phyloP scores from a whole-genome alignment of 805 yeast genomes.

The Kodamaea hsintzibuensis region DNA sequence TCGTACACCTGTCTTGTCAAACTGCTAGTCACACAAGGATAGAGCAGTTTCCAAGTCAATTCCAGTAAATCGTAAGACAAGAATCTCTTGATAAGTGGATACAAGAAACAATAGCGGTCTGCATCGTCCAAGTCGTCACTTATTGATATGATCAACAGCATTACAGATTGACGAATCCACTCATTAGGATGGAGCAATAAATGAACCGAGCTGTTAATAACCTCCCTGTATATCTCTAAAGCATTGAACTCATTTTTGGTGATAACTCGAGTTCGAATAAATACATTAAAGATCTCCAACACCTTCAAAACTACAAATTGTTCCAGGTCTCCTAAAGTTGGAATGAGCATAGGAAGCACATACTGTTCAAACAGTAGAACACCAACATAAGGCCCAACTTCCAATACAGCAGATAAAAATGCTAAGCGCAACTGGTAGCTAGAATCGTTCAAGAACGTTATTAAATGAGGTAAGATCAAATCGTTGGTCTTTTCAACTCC shows the following conservation, averaged over 20 bases:
- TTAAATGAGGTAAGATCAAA: conserved; percentile 82
- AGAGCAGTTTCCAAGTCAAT: conserved; percentile 64
- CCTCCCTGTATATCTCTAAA: conserved; percentile 38
- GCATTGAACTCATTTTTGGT: conserved; percentile 38
- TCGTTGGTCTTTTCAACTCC: conserved; percentile 90
- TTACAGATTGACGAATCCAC: conserved; percentile 73
- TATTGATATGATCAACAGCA: conserved; percentile 61
- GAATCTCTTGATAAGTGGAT: conserved; percentile 76
- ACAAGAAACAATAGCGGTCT: conserved; percentile 78
- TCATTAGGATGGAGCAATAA: conserved; percentile 83
- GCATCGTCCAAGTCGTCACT: conserved; percentile 67
- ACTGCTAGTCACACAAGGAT: conserved; percentile 68
- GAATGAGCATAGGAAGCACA: conserved; percentile 79
- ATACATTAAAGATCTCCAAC: conserved; percentile 41
- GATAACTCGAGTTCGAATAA: conserved; percentile 33
- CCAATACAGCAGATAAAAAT: conserved; percentile 69
- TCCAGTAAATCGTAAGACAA: conserved; percentile 75
- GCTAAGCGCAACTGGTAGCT: conserved; percentile 65
- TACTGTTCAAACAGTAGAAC: conserved; percentile 82
- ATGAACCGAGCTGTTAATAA: conserved; percentile 41
- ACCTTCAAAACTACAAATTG: conserved; percentile 77
- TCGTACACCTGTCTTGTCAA: conserved; percentile 65
- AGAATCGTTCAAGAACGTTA: conserved; percentile 85
- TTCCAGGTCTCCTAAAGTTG: conserved; percentile 81
- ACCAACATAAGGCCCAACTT: conserved; percentile 80